Base-by-base conservation (phyloP, 192 early-diverging fungal genomes). In the Umbelopsis vinacea region DNA sequence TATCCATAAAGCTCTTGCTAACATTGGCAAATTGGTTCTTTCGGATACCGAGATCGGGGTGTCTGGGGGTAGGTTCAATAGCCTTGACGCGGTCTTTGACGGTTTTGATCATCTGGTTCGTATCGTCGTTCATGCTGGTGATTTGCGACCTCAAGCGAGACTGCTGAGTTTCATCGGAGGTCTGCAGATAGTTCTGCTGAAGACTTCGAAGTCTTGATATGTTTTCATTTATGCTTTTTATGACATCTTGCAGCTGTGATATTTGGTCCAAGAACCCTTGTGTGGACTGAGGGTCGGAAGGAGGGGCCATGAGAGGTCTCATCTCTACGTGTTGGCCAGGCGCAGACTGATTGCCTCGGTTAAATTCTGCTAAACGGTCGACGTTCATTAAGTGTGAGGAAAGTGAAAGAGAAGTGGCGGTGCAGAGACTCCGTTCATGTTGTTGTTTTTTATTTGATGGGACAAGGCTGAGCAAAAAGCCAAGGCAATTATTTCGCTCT, bases 281-380 rank as follows among this genome's bases (percentile, higher is more conserved):
- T n/a, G 71, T 46, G 7, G 75, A 71, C 40, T 70, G 52, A 6
- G 68, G 67, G 15, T 76, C 68, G 6, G 74, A 69, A 21, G 54
- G 68, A 43, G 78, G 52, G 14, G 71, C 46, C 48, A 80, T 67
- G 6, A 80, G 71, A 46, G 79, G 79, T n/a, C 79, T 48, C 79
- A 80, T 80, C 48, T 80, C 79, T n/a, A 63, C 57, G 9, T 63
- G 23, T 63, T 63, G 57, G 12, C 35, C 33, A 4, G 57, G 6
- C 12, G 57, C 3, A 17, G 26, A 12, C 33, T 63, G 29, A 3
- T 29, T 37, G 26, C 57, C 57, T 63, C 57, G 26, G 33, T 63
- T 63, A 6, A 63, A 17, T 37, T 63, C 57, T 29, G 57, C 57
- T 33, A 63, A 63, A 35, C 57, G 57, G 33, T 63, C 57, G 26